Evolutionary conservation across 306 rosid genomes (phyloP).

Genomic region (Cyclanthera cordifolia): DNA sequence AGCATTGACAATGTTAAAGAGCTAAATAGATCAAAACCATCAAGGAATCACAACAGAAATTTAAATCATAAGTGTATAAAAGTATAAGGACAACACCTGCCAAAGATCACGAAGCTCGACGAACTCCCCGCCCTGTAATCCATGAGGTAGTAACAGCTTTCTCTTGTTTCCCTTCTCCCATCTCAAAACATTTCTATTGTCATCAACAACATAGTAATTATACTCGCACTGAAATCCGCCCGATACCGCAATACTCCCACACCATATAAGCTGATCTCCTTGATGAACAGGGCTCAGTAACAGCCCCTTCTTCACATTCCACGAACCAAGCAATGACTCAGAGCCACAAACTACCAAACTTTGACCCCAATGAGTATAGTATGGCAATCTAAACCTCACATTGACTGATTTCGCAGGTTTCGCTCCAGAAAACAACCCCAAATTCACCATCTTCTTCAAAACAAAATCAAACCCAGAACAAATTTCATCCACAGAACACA

Average conservation of each 20-base stretch:
- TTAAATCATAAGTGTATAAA: conserved; percentile 6
- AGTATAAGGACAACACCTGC: conserved; percentile 54
- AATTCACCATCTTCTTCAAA: conserved; percentile 45
- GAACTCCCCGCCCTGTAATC: conserved; percentile 50
- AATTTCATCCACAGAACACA: conserved; percentile 15
- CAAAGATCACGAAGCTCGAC: conserved; percentile 79
- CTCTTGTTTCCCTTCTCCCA: conserved; percentile 76
- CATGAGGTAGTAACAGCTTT: conserved; percentile 38
- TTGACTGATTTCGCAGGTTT: conserved; percentile 45
- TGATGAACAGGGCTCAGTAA: conserved; percentile 51
- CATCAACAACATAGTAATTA: conserved; percentile 77
- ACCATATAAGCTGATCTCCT: conserved; percentile 71
- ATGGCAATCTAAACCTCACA: conserved; percentile 69
- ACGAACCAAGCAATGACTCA: conserved; percentile 62
- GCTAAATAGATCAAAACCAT: neutral
- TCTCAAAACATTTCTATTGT: conserved; percentile 45
- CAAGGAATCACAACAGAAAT: neutral
- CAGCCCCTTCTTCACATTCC: conserved; percentile 86
- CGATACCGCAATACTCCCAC: conserved; percentile 56
- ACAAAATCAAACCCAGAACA: conserved; percentile 24
- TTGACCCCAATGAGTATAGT: conserved; percentile 83
- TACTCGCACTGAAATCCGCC: conserved; percentile 56
- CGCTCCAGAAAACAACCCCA: conserved; percentile 41
- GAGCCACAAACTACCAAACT: conserved; percentile 78
- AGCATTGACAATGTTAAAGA: neutral